Evolutionary conservation across 768 basidiomycete genomes (phyloP).

Genomic region (Mycena alexandri): DNA sequence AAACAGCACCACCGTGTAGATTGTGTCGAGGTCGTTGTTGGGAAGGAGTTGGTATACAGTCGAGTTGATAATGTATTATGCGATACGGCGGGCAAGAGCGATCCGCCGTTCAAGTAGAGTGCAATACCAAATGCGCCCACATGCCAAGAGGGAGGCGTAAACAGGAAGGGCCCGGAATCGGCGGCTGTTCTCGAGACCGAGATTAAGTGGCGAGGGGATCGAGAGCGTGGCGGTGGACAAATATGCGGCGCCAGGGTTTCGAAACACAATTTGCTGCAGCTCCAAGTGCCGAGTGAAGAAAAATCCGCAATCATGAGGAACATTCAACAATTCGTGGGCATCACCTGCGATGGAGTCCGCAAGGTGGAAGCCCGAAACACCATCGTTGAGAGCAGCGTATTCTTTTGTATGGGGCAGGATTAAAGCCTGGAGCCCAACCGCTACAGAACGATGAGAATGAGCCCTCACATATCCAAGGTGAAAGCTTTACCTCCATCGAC

Average conservation of each 20-base stretch:
- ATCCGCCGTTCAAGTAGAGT: conserved; percentile 33
- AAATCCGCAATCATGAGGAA: conserved; percentile 37
- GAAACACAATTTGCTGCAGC: conserved; percentile 31
- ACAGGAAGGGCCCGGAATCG: conserved; percentile 36
- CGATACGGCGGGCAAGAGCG: conserved; percentile 32
- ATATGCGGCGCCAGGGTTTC: conserved; percentile 32
- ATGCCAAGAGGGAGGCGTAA: conserved; percentile 32
- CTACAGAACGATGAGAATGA: background rate
- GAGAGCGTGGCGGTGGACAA: conserved; percentile 14
- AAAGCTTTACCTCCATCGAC: conserved; percentile 30
- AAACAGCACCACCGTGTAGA: conserved; percentile 38
- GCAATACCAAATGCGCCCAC: conserved; percentile 32
- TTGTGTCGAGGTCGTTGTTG: conserved; percentile 16
- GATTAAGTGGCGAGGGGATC: conserved; percentile 32
- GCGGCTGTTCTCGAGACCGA: conserved; percentile 36
- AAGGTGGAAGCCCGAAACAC: conserved; percentile 19
- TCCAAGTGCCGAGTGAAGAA: too few relatives aligned
- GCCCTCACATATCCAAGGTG: too few relatives aligned
- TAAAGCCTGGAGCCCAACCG: conserved; percentile 32
- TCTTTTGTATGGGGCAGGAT: conserved; percentile 22
- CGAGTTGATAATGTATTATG: conserved; percentile 29
- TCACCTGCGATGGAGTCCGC: conserved; percentile 37
- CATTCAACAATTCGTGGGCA: conserved; percentile 35
- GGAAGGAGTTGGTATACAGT: conserved; percentile 32
- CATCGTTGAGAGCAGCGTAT: conserved; percentile 18